Base-by-base conservation (phyloP, 2,329 filamentous ascomycete genomes). In the Hymenoscyphus fraxineus region DNA sequence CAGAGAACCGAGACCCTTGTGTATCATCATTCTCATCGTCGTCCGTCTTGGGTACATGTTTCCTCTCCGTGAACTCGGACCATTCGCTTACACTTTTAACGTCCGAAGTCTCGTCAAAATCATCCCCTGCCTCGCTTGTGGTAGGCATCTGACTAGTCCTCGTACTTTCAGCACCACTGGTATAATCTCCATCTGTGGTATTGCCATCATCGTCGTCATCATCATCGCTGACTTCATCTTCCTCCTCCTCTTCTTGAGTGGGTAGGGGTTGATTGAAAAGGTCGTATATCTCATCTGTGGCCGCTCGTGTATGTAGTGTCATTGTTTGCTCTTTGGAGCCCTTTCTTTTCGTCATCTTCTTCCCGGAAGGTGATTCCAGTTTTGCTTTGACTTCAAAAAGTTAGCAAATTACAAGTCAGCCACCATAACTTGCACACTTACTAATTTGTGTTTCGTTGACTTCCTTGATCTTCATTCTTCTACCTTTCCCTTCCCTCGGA, bases 251-350 rank as follows among this genome's bases (percentile, higher is more conserved):
- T 10, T 51, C 41, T 44, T 69, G 73, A 66, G 69, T 75, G 63
- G 79, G 78, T 22, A 94, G 77, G 1, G 95, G 94, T 64, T 95
- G 91, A 73, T 95, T 98, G 78, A 98, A 99, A 58, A 99, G 92
- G 64, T 93, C 93, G 73, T 98, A 98, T 61, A 99, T 97, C 71
- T 99, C 95, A 71, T 98, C 93, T 67, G 94, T 97, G 4, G 95
- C 95, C 69, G 95, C 94, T 71, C 87, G 91, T 13, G 95, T 99
- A 74, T 98, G 93, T 69, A 99, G 86, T 0, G 95, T 99, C 93
- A 99, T 97, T 1, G 95, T 99, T n/a, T 93, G 91, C 77, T 98
- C 94, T 41, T 82, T 79, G 12, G 82, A 83, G 1, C 77, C 69
- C 70, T 76, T 71, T 71, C 88, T 88, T 76, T 90, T 95, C 68